Evolutionary conservation across 768 basidiomycete genomes (phyloP).

Genomic region (Lactarius evosmus): DNA sequence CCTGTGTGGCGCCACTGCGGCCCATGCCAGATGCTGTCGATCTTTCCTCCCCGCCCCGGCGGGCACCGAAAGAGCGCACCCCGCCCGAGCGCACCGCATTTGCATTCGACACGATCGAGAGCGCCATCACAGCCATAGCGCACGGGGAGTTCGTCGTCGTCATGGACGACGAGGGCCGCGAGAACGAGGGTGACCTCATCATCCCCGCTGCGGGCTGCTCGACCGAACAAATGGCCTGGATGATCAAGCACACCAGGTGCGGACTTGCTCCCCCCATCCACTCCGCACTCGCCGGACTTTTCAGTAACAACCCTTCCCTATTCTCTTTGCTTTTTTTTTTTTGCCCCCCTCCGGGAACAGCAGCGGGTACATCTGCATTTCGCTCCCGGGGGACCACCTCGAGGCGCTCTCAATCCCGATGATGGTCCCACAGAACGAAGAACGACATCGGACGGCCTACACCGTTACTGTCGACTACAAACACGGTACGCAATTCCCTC

Average conservation of each 20-base stretch:
- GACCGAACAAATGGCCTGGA: constrained; percentile 98
- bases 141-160: constrained; percentile 92
- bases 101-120: constrained; percentile 76
- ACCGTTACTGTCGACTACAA: constrained; percentile 94
- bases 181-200: constrained; percentile 97
- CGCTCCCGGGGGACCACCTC: constrained; percentile 73
- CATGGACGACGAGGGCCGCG: constrained; percentile 93
- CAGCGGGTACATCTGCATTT: constrained; percentile 93
- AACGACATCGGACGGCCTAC: constrained; percentile 91
- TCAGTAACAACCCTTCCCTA: too few species aligned
- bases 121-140: constrained; percentile 70
- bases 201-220: constrained; percentile 81
- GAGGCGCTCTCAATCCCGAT: constrained; percentile 79
- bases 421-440: constrained; percentile 92
- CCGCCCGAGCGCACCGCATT: constrained; percentile 40
- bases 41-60: constrained; percentile 30
- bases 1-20: background rate
- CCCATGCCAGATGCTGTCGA: constrained; percentile 10
- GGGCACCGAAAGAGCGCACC: constrained; percentile 28
- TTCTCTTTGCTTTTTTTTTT: too few species aligned
- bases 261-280: constrained; percentile 28
- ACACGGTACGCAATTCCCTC: constrained; percentile 53
- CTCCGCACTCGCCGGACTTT: constrained; percentile 21
- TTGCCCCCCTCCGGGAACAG: too few species aligned
- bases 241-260: constrained; percentile 94